These are phyloP conservation scores for Colletotrichum coccodes DNA, from an alignment of 2,329 filamentous ascomycete species.

Conservation along the genomic window DNA sequence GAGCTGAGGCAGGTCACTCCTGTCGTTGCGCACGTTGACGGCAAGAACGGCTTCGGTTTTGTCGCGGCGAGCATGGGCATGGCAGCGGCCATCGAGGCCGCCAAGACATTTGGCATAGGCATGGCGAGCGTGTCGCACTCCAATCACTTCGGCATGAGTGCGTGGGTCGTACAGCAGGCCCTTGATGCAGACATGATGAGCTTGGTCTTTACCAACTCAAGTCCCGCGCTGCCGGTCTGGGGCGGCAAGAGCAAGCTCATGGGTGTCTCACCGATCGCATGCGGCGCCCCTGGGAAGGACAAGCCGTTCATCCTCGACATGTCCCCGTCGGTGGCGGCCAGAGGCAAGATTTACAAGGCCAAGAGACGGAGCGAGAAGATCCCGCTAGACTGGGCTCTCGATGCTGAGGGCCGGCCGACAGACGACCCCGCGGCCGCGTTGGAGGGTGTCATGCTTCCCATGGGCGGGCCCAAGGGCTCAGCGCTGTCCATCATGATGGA, in stretches of 20 bases:
- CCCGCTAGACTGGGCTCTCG: slow-evolving; percentile 79
- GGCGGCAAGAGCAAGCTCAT: slow-evolving; percentile 76
- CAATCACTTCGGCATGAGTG: slow-evolving; percentile 87
- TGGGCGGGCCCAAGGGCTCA: slow-evolving; percentile 86
- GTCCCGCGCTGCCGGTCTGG: slow-evolving; percentile 77
- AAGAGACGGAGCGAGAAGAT: slow-evolving; percentile 74
- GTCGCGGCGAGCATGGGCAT: slow-evolving; percentile 75
- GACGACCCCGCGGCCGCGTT: slow-evolving; percentile 78
- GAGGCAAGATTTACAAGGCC: slow-evolving; percentile 81
- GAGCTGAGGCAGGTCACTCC: slow-evolving; percentile 72
- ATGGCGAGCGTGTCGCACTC: slow-evolving; percentile 80
- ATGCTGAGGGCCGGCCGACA: slow-evolving; percentile 74
- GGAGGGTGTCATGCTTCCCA: slow-evolving; percentile 83
- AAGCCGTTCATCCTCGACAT: slow-evolving; percentile 80
- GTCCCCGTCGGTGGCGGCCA: slow-evolving; percentile 75
- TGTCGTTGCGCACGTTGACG: slow-evolving; percentile 75
- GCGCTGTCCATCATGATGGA: slow-evolving; percentile 88
- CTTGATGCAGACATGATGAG: slow-evolving; percentile 77
- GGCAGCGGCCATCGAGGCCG: slow-evolving; percentile 73
- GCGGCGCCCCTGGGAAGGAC: slow-evolving; percentile 74
- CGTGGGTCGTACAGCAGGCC: slow-evolving; percentile 83
- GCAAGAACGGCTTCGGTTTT: slow-evolving; percentile 80
- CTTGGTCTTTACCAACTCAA: slow-evolving; percentile 77
- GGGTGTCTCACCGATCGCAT: slow-evolving; percentile 79
- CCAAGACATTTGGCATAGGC: slow-evolving; percentile 74